Evolutionary conservation across 1,139 yeast genomes (phyloP).

Genomic region (Candida sp.): DNA sequence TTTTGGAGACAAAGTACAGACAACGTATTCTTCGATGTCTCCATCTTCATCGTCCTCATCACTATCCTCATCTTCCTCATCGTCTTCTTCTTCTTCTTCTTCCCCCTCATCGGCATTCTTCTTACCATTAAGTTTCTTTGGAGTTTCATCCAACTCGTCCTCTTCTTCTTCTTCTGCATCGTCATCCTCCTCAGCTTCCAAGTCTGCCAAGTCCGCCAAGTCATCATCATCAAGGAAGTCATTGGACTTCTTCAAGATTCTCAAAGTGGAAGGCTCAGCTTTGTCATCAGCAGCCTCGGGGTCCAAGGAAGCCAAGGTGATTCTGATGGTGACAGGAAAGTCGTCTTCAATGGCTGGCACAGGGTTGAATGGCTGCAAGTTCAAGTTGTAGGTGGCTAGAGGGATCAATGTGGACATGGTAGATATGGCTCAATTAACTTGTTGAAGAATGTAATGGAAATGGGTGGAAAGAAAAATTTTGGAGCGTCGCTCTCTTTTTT

Average conservation of each 20-base stretch:
- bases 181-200: slow-evolving; percentile 52
- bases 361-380: slow-evolving; percentile 85
- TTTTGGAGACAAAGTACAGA: slow-evolving; percentile 92
- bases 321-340: slow-evolving; percentile 85
- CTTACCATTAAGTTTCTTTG: slow-evolving; percentile 15
- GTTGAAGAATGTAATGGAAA: slow-evolving; percentile 1
- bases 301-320: slow-evolving; percentile 96
- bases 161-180: slow-evolving; percentile 49
- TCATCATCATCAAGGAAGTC: slow-evolving; percentile 54
- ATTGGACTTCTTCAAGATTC: slow-evolving; percentile 78
- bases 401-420: slow-evolving; percentile 75
- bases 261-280: slow-evolving; percentile 84
- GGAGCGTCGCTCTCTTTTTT: neutral
- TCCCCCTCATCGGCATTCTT: slow-evolving; percentile 39
- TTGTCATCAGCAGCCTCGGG: slow-evolving; percentile 84
- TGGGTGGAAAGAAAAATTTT: slow-evolving; percentile 2
- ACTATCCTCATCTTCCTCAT: slow-evolving; percentile 56
- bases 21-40: slow-evolving; percentile 73
- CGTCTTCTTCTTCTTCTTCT: no score
- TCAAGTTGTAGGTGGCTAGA: slow-evolving; percentile 83
- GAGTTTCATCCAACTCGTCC: slow-evolving; percentile 35
- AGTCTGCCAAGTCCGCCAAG: slow-evolving; percentile 57
- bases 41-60: slow-evolving; percentile 66
- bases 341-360: slow-evolving; percentile 86
- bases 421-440: neutral